phyloP scores from a whole-genome alignment of 495 filamentous ascomycete species.

The Penicillium simplicissimum region DNA sequence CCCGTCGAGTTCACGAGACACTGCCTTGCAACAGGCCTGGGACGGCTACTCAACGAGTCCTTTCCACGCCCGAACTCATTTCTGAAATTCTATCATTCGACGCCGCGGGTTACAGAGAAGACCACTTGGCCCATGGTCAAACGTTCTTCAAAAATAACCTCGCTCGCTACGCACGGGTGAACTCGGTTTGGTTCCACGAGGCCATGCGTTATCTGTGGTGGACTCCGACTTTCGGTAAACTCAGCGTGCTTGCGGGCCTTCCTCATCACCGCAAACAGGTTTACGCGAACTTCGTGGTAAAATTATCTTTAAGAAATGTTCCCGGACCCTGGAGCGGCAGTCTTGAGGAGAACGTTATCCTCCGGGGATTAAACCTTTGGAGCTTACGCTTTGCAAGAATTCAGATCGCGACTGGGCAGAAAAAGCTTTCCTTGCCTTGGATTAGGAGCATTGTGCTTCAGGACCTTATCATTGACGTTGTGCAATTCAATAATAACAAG shows the following conservation, averaged over 20 bases:
- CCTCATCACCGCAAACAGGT: not conserved
- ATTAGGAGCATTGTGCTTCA: not conserved
- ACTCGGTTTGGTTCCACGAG: not conserved
- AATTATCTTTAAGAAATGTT: not conserved
- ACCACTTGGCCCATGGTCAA: not conserved
- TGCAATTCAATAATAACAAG: not conserved
- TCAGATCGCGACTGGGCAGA: not conserved
- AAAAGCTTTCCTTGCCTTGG: not conserved
- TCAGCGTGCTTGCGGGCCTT: not conserved
- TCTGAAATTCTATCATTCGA: not conserved
- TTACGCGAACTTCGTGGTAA: not conserved
- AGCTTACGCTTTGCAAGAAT: not conserved
- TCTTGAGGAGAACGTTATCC: not conserved
- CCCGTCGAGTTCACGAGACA: not conserved
- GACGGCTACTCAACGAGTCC: not conserved
- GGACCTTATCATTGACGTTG: not conserved
- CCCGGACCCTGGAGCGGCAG: not conserved
- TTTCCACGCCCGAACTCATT: not conserved
- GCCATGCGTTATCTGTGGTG: not conserved
- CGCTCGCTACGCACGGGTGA: not conserved
- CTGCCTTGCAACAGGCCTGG: too few species aligned
- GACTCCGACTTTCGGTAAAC: not conserved
- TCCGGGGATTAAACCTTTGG: not conserved
- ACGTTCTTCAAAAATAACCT: not conserved
- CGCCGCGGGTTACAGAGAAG: not conserved